Evolutionary conservation across 2,329 filamentous ascomycete genomes (phyloP).

Genomic region (Alternaria arbusti): DNA sequence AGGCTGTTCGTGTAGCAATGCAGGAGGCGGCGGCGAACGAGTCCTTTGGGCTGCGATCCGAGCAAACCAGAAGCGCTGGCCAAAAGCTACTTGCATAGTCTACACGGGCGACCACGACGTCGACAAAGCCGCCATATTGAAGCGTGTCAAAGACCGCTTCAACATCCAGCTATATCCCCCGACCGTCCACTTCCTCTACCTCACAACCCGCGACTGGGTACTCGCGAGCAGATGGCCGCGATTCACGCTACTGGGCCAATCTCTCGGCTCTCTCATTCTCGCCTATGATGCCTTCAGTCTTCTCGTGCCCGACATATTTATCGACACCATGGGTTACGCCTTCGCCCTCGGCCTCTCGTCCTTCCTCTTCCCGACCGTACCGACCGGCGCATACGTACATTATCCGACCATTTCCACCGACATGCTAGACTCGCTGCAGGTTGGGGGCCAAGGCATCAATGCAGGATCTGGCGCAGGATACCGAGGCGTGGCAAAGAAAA

Average conservation of each 20-base stretch:
- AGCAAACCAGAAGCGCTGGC: slow-evolving; percentile 87
- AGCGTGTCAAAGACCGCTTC: slow-evolving; percentile 80
- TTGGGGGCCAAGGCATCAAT: slow-evolving; percentile 73
- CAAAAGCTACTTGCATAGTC: slow-evolving; percentile 85
- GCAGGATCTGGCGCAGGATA: slow-evolving; percentile 78
- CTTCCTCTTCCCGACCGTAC: slow-evolving; percentile 77
- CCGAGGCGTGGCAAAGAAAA: slow-evolving; percentile 73
- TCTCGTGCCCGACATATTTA: slow-evolving; percentile 88
- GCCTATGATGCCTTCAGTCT: slow-evolving; percentile 94
- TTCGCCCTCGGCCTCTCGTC: slow-evolving; percentile 86
- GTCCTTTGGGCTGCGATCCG: slow-evolving; percentile 96
- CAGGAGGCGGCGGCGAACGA: slow-evolving; percentile 91
- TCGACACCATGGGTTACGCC: slow-evolving; percentile 98
- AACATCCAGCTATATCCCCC: slow-evolving; percentile 88
- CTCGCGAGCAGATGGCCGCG: slow-evolving; percentile 86
- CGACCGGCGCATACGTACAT: slow-evolving; percentile 93
- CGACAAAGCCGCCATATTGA: slow-evolving; percentile 78
- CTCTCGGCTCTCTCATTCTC: slow-evolving; percentile 82
- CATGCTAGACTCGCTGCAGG: slow-evolving; percentile 80
- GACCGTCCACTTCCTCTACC: slow-evolving; percentile 86
- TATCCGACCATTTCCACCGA: slow-evolving; percentile 98
- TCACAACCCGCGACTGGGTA: slow-evolving; percentile 85
- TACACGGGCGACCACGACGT: slow-evolving; percentile 96
- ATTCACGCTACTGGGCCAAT: slow-evolving; percentile 94
- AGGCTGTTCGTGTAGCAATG: slow-evolving; percentile 70